These are phyloP conservation scores for Psilocybe cubensis DNA, from an alignment of 768 basidiomycete genomes.

Conservation along the genomic window DNA sequence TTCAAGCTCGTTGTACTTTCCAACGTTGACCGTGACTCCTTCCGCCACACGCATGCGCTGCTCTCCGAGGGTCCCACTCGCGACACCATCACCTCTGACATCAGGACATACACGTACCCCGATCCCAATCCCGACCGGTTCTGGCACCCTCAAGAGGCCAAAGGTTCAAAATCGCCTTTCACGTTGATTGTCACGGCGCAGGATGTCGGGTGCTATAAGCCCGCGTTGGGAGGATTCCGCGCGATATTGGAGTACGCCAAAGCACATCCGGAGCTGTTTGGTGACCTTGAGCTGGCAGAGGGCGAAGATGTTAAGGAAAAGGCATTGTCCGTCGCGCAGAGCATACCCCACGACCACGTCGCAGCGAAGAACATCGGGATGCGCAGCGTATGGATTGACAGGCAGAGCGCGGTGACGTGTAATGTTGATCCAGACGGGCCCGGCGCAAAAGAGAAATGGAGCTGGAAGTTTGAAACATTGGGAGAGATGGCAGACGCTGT, in stretches of 20 bases:
- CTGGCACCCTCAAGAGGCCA: conserved; percentile 48
- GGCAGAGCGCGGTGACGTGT: conserved; percentile 50
- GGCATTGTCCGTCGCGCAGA: conserved; percentile 71
- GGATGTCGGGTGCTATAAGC: conserved; percentile 77
- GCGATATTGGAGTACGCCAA: conserved; percentile 48
- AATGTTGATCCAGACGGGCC: conserved; percentile 36
- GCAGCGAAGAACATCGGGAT: conserved; percentile 63
- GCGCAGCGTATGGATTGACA: conserved; percentile 68
- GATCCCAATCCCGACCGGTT: conserved; percentile 35
- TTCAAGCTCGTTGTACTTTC: conserved; percentile 77
- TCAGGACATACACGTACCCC: conserved; percentile 34
- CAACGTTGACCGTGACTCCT: conserved; percentile 72
- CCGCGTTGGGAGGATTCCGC: conserved; percentile 56
- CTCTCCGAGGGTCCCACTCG: conserved; percentile 46
- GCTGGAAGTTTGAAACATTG: conserved; percentile 61
- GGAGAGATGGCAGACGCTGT: conserved; percentile 65
- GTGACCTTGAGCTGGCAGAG: conserved; percentile 21
- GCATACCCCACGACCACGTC: conserved; percentile 65
- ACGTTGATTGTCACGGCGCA: conserved; percentile 71
- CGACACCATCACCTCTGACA: conserved; percentile 20
- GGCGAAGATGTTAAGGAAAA: conserved; percentile 41
- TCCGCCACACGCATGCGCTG: conserved; percentile 58
- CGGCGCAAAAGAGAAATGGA: conserved; percentile 36
- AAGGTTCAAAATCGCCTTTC: conserved; percentile 58
- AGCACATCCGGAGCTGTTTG: conserved; percentile 43